A percentile compares a stretch with the other conserved stretches of the same genome.
Evolutionary conservation across 2,329 filamentous ascomycete species (phyloP).

Genomic region (Rugonectria rugulosa): DNA sequence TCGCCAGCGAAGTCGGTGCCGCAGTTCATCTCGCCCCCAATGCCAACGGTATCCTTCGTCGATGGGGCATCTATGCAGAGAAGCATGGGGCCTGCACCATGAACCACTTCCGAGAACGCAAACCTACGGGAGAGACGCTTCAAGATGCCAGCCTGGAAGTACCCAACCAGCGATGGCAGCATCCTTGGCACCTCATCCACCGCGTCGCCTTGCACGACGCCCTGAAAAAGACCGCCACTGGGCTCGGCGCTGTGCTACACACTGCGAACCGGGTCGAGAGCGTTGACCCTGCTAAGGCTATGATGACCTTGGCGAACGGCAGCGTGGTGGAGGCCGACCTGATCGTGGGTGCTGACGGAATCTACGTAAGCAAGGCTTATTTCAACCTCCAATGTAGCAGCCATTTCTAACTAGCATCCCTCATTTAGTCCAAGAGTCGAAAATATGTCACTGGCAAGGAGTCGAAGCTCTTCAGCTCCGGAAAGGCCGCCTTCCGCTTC

Average conservation of each 20-base stretch:
- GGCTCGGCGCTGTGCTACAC: conserved; percentile 45
- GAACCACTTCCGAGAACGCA: conserved; percentile 46
- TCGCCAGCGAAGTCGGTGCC: conserved; percentile 55
- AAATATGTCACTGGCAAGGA: conserved; percentile 29
- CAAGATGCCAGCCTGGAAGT: conserved; percentile 44
- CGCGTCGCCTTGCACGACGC: conserved; percentile 58
- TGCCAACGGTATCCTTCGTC: conserved; percentile 61
- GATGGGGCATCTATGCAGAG: conserved; percentile 49
- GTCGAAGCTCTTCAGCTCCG: conserved; percentile 49
- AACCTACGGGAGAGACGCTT: conserved; percentile 45
- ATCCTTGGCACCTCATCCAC: conserved; percentile 59
- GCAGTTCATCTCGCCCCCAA: conserved; percentile 67
- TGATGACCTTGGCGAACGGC: conserved; percentile 54
- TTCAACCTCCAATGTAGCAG: too few species aligned
- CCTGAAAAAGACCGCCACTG: conserved; percentile 54
- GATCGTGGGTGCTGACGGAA: conserved; percentile 63
- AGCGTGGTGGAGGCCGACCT: conserved; percentile 54
- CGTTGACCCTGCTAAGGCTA: conserved; percentile 50
- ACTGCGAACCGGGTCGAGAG: conserved; percentile 52
- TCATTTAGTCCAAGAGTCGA: conserved; percentile 37
- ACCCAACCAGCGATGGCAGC: conserved; percentile 53
- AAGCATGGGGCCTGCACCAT: conserved; percentile 47
- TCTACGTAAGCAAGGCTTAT: too few species aligned
- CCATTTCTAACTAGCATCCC: too few species aligned
- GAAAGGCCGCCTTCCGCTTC: conserved; percentile 65